A percentile compares a stretch with the other conserved stretches of the same genome.
Conservation (phyloP, 768 basidiomycete genomes). For the Filobasidium floriforme region DNA sequence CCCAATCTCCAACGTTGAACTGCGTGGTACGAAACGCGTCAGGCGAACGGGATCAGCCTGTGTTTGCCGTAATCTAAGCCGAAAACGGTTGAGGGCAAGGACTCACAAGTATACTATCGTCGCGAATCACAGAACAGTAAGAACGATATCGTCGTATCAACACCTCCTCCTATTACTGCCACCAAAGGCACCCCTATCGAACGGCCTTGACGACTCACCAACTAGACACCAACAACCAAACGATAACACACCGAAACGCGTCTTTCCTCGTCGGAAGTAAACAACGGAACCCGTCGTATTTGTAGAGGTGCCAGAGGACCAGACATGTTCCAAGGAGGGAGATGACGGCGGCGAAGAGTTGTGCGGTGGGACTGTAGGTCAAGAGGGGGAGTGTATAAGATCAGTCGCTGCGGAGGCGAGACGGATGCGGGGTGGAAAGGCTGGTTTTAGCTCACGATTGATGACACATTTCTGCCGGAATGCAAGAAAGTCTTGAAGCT, state of each 20-base stretch:
- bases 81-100: background rate
- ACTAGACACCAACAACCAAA: constrained; percentile 8
- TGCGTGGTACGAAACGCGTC: constrained; percentile 7
- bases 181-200: background rate
- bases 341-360: constrained; percentile 27
- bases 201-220: background rate
- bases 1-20: constrained; percentile 26
- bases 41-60: background rate
- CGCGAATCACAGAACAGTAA: background rate
- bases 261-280: constrained; percentile 22
- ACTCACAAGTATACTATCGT: background rate
- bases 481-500: too few species aligned
- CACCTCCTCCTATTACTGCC: background rate
- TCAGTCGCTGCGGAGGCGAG: background rate
- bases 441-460: background rate
- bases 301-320: constrained; percentile 31
- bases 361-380: constrained; percentile 24
- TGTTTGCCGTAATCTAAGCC: background rate
- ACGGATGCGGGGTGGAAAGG: background rate
- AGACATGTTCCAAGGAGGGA: constrained; percentile 26
- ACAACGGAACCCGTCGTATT: constrained; percentile 28
- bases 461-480: background rate
- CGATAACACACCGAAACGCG: constrained; percentile 26
- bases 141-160: background rate
- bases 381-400: background rate